Conservation (phyloP, 2,329 filamentous ascomycete genomes). For the Colletotrichum tamarilloi region DNA sequence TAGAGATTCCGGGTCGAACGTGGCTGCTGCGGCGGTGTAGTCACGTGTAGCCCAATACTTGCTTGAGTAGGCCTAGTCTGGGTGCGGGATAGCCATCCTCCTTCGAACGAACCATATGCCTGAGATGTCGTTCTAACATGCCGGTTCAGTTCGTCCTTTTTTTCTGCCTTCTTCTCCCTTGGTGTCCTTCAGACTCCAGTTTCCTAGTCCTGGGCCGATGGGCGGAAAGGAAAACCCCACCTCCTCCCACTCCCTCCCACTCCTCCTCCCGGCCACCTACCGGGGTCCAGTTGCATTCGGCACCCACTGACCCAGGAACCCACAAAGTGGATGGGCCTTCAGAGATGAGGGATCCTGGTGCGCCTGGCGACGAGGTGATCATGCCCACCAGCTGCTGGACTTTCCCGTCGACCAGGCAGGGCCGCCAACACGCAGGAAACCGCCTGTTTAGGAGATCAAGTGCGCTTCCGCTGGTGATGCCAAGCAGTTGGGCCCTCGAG, state of each 20-base stretch:
- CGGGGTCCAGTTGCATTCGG: constrained; percentile 7
- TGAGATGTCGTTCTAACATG: background rate
- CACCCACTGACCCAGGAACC: background rate
- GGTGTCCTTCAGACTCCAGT: background rate
- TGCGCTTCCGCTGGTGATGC: background rate
- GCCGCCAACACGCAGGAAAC: background rate
- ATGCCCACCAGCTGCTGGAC: background rate
- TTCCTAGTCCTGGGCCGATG: background rate
- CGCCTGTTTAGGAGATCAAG: background rate
- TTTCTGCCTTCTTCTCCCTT: background rate
- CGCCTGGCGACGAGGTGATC: background rate
- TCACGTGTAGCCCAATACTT: no score
- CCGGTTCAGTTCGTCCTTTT: background rate
- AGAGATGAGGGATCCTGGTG: background rate
- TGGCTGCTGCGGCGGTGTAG: no score
- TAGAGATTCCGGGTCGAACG: no score
- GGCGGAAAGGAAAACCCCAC: constrained; percentile 4
- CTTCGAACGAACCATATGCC: background rate
- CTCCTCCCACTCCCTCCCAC: background rate
- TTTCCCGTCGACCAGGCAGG: background rate
- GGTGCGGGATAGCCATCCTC: no score
- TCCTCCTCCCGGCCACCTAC: background rate
- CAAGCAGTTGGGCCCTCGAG: background rate
- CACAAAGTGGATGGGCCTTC: constrained; percentile 1
- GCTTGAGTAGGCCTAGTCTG: no score